Percentiles rank a stretch among this genome's conserved stretches.
phyloP scores from a whole-genome alignment of 176 grass and related monocot species.

The Sorghum bicolor region DNA sequence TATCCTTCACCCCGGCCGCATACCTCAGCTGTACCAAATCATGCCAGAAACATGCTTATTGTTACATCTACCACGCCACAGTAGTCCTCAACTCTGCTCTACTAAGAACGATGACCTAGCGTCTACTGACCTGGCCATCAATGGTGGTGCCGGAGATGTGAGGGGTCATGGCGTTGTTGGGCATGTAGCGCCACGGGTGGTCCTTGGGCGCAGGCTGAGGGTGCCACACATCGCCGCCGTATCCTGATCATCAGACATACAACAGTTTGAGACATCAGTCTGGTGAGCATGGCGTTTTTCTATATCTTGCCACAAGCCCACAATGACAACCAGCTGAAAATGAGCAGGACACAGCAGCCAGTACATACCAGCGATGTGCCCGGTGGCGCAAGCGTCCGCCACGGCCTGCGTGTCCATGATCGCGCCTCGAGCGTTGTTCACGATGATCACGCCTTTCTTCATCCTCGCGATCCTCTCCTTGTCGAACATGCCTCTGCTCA shows the following conservation, averaged over 20 bases:
- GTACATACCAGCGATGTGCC: conserved; percentile 55
- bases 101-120: not conserved
- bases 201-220: conserved; percentile 78
- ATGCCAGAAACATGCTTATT: not conserved
- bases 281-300: not conserved
- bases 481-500: conserved; percentile 65
- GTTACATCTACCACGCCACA: not conserved
- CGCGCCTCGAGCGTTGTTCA: conserved; percentile 80
- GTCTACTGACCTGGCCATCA: conserved; percentile 51
- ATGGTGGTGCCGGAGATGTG: conserved; percentile 82
- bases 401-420: conserved; percentile 80
- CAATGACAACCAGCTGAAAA: not conserved
- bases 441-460: conserved; percentile 77
- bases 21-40: conserved; percentile 55
- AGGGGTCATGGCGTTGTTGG: conserved; percentile 86
- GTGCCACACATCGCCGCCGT: conserved; percentile 69
- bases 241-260: conserved; percentile 30
- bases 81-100: not conserved
- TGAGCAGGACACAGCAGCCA: not conserved
- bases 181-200: conserved; percentile 86
- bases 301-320: not conserved
- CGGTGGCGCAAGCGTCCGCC: conserved; percentile 58
- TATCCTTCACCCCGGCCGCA: conserved; percentile 72
- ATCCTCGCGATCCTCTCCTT: conserved; percentile 73
- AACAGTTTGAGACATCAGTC: not conserved